Conservation (phyloP, 495 filamentous ascomycete genomes). For the Cercophora scortea region DNA sequence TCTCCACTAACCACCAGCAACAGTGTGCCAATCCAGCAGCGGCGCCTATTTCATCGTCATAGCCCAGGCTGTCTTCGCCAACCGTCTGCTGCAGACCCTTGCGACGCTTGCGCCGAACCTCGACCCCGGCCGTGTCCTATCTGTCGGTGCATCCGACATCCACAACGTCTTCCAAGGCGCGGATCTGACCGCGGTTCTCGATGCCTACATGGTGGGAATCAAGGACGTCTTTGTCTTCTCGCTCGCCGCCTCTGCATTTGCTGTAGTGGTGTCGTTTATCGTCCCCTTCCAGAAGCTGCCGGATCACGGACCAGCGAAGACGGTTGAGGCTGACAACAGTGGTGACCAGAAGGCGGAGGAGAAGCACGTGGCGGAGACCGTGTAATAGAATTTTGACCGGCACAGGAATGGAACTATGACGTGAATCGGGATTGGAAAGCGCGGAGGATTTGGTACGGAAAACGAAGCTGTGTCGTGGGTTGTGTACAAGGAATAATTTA, state of each 20-base stretch:
- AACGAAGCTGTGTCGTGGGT: no score
- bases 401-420: no score
- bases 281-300: conserved; percentile 1
- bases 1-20: background rate
- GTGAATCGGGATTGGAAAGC: no score
- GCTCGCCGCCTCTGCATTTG: conserved; percentile 22
- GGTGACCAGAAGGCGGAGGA: no score
- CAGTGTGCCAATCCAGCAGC: conserved; percentile 42
- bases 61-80: conserved; percentile 41
- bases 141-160: conserved; percentile 45
- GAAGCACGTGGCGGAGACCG: no score
- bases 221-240: conserved; percentile 32
- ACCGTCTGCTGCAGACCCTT: conserved; percentile 29
- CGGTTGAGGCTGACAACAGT: no score
- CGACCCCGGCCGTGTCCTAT: conserved; percentile 31
- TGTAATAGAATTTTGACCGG: no score
- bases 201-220: conserved; percentile 47
- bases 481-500: no score
- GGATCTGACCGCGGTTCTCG: conserved; percentile 35
- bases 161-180: conserved; percentile 31
- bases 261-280: conserved; percentile 5
- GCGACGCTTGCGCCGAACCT: conserved; percentile 31
- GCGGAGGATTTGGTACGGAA: no score
- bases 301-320: background rate
- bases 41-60: conserved; percentile 40